These are phyloP conservation scores for Beauveria caledonica DNA, from an alignment of 2,329 filamentous ascomycete species.

Conservation along the genomic window DNA sequence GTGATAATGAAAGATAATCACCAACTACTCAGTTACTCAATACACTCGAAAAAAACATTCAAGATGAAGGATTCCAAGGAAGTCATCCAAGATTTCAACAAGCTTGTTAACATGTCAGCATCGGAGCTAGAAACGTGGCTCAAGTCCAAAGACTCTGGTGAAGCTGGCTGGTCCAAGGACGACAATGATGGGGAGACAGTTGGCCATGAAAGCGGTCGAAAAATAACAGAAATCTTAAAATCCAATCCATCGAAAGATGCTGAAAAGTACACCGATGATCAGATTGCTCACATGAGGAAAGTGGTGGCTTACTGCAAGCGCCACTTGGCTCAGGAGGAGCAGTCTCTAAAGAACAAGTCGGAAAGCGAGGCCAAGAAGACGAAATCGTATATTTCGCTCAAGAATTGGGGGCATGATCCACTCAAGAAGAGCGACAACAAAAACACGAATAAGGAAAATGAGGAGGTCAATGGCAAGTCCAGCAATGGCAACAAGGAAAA, in stretches of 20 bases:
- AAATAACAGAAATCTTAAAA: constrained; percentile 55
- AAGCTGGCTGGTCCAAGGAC: constrained; percentile 52
- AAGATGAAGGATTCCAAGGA: constrained; percentile 21
- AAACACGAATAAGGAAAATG: not conserved
- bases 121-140: constrained; percentile 55
- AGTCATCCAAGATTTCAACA: constrained; percentile 51
- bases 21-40: not conserved
- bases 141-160: constrained; percentile 46
- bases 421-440: constrained; percentile 30
- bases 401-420: constrained; percentile 54
- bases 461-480: not conserved
- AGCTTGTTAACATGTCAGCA: constrained; percentile 57
- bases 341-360: constrained; percentile 45
- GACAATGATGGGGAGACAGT: constrained; percentile 51
- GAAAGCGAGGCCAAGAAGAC: constrained; percentile 36
- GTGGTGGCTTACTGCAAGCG: constrained; percentile 59
- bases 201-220: constrained; percentile 55
- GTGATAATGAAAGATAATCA: too few relatives aligned
- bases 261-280: constrained; percentile 46
- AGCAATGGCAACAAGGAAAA: not conserved
- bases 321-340: constrained; percentile 56
- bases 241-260: constrained; percentile 51
- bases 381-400: constrained; percentile 49
- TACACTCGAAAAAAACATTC: not conserved
- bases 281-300: constrained; percentile 51